Evolutionary conservation across 768 basidiomycete species (phyloP), one percentile per base, ranked within the genome.

Genomic region (Lactifluus subvellereus): DNA sequence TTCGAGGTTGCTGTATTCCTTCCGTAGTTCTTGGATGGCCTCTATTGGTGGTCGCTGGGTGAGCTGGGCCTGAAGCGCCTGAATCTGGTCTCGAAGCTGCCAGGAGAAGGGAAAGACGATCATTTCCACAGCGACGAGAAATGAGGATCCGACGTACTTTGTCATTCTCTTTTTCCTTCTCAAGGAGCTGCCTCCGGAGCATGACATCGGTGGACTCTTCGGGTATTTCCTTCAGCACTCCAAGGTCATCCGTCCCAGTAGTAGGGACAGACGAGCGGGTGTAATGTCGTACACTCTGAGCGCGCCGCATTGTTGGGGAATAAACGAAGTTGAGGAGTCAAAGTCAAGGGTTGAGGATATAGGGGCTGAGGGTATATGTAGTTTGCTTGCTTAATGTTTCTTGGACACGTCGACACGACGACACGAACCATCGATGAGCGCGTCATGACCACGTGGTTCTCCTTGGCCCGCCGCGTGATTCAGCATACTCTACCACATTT

Each of bases 1-100:
- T 43, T 91, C 91, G 1, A 91, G 76, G 61, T 88, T 87, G 68
- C 84, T 84, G 68, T 85, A 84, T 67, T 92, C 91, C 69, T 83
- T 85, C 72, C 87, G 79, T 37, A 91, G 73, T 40, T 78, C 79
- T 62, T 89, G 84, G 32, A 92, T 77, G 0, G 75, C 75, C 65
- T 91, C 88, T 42, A 86, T 62, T 5, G 89, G 84, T 13, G 90
- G 90, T 13, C 90, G 79, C 57, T 84, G 77, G 0, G 82, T 77
- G 5, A 91, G 81, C 64, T 87, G 85, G 0, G 78, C 79, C 70
- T 90, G 85, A 37, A 92, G 79, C 18, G 79, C 57, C 61, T 84
- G 78, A 35, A 91, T 79, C 59, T 85, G 84, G 6, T 81, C 77
- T 71, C 82, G 80, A 11, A 91, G 76, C 89, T 90, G 58, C 32